Evolutionary conservation across 345 rosid genomes (phyloP).

Genomic region (Reutealis trisperma): DNA sequence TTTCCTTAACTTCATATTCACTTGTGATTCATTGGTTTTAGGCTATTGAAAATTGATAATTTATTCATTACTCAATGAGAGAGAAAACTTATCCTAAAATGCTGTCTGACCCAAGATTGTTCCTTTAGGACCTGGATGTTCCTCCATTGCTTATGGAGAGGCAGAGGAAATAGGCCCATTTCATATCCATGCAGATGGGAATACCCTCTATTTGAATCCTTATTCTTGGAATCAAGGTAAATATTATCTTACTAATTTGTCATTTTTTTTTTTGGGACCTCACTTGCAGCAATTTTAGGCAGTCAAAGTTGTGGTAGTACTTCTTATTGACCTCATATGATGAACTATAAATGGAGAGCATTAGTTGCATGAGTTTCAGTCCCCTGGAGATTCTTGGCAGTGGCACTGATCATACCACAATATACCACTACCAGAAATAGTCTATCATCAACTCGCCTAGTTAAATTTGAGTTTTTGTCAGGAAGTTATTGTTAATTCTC

Average conservation of each 20-base stretch:
- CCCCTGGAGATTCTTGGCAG: no score
- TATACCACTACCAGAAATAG: background rate
- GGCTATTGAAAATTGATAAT: background rate
- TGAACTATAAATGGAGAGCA: background rate
- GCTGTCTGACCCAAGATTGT: slow-evolving; percentile 10
- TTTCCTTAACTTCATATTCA: background rate
- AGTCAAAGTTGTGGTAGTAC: background rate
- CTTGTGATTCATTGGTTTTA: slow-evolving; percentile 4
- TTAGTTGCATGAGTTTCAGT: background rate
- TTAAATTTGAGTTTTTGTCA: background rate
- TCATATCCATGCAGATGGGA: slow-evolving; percentile 75
- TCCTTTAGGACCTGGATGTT: slow-evolving; percentile 88
- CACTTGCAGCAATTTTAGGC: background rate
- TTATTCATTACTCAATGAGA: slow-evolving; percentile 13
- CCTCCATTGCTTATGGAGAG: slow-evolving; percentile 81
- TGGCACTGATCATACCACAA: no score
- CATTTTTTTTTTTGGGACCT: background rate
- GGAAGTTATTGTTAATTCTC: no score
- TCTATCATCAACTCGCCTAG: no score
- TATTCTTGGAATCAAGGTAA: slow-evolving; percentile 94
- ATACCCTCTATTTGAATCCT: slow-evolving; percentile 75
- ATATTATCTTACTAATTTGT: background rate
- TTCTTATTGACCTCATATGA: background rate
- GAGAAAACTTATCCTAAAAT: slow-evolving; percentile 2
- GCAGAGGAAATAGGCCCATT: slow-evolving; percentile 97